Evolutionary conservation across 805 yeast genomes (phyloP), one percentile per base, ranked within the genome.

Genomic region (Yamadazyma akitaensis): DNA sequence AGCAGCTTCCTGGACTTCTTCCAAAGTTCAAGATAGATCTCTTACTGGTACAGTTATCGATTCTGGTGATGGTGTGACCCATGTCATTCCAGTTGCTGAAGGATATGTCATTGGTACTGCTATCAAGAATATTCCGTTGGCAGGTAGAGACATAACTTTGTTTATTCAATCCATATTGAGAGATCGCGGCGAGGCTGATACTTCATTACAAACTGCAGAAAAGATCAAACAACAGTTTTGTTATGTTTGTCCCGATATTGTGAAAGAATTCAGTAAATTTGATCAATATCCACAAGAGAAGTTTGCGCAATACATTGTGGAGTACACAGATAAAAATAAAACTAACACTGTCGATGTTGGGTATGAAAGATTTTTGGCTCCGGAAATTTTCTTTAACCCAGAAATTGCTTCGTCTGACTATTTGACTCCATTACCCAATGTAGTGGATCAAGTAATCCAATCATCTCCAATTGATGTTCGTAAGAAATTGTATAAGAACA

Each of bases 41-140:
- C 76, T 94, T 57, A 94, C 99, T 7, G 99, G 99, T 67, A 94
- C 98, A 0, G 99, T 94, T 55, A 92, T 94, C 58, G 99, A 94
- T 64, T 85, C 95, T 2, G 99, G 99, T 72, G 99, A 92, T 63
- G 99, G 99, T 76, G 99, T 94, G 3, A 94, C 99, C 11, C 99
- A 94, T 66, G 98, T 94, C 39, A 94, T 94, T 53, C 98, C 99
- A 13, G 99, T 94, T 31, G 98, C 99, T 24, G 99, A 94, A 71
- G 99, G 99, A 49, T 94, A 94, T 63, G 99, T 94, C 30, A 94
- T 94, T 64, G 99, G 98, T 5, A 84, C 96, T 12, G 96, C 97
- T 28, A 94, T 94, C 65, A 94, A 94, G 63, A 92, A 94, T 66
- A 89, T 94, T 49, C 99, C 99, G 49, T 85, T 94, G 67, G 99